Conservation (phyloP, 2,329 filamentous ascomycete genomes). For the Colletotrichum eremochloae region DNA sequence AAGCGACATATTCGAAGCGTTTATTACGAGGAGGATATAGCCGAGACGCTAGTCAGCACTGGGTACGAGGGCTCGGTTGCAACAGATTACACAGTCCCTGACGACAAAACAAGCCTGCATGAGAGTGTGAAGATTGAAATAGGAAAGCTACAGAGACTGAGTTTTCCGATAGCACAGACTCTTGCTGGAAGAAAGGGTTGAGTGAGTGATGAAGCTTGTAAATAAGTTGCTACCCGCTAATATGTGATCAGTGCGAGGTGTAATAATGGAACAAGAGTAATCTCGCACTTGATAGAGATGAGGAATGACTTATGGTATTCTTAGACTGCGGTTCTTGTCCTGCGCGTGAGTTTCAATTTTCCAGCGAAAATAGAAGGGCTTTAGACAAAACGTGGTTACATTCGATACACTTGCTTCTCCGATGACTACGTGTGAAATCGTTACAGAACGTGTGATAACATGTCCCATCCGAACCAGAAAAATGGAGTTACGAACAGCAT, state of each 20-base stretch:
- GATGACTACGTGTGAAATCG: too few relatives aligned
- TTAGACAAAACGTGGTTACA: too few relatives aligned
- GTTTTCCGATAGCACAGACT: neutral
- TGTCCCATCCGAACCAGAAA: too few relatives aligned
- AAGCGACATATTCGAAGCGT: neutral
- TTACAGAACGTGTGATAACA: too few relatives aligned
- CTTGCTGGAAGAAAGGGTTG: neutral
- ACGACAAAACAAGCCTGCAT: neutral
- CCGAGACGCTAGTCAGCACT: neutral
- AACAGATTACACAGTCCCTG: neutral
- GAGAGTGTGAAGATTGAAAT: neutral
- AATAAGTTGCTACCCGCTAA: neutral
- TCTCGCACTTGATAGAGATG: too few relatives aligned
- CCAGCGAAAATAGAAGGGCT: too few relatives aligned
- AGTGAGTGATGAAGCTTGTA: neutral
- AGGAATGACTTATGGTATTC: too few relatives aligned
- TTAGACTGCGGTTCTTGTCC: too few relatives aligned
- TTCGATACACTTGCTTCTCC: too few relatives aligned
- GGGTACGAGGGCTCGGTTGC: neutral
- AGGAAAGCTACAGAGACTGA: neutral
- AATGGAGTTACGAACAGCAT: too few relatives aligned
- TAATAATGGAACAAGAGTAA: too few relatives aligned
- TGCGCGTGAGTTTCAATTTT: too few relatives aligned
- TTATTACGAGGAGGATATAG: neutral
- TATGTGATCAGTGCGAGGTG: neutral